These are phyloP conservation scores for Pseudohalonectria lignicola DNA, from an alignment of 2,329 filamentous ascomycete species.

Conservation along the genomic window DNA sequence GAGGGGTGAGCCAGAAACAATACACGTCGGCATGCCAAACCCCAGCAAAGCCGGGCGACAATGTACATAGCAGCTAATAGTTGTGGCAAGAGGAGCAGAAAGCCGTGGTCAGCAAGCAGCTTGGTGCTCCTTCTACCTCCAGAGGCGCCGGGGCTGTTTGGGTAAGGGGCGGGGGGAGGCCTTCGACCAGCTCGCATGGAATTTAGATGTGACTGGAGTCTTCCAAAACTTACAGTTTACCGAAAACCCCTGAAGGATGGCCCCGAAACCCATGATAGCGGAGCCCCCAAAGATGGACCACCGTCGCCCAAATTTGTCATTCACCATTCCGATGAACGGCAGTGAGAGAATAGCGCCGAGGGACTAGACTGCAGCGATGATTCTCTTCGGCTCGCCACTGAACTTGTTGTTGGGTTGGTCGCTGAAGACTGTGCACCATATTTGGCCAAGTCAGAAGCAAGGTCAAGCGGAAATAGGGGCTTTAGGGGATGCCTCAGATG, in stretches of 20 bases:
- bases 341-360: conserved; percentile 39
- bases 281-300: conserved; percentile 42
- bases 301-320: conserved; percentile 37
- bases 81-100: no score
- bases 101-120: no score
- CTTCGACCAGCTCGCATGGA: no score
- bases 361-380: conserved; percentile 39
- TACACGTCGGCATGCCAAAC: conserved; percentile 48
- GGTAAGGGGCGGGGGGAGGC: no score
- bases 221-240: conserved; percentile 27
- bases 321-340: conserved; percentile 38
- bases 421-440: neutral
- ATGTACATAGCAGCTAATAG: conserved; percentile 47
- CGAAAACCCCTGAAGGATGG: conserved; percentile 39
- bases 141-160: no score
- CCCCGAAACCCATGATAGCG: conserved; percentile 38
- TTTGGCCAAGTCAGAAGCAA: no score
- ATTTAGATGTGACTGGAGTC: no score
- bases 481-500: no score
- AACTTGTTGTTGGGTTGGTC: neutral
- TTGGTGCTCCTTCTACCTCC: no score
- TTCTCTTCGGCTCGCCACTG: conserved; percentile 20
- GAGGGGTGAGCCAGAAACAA: conserved; percentile 44
- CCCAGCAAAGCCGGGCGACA: conserved; percentile 47
- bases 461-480: no score